A percentile compares a stretch with the other conserved stretches of the same genome.
These are phyloP conservation scores for Orbilia ellipsospora DNA, from an alignment of 2,329 filamentous ascomycete species.

Conservation along the genomic window DNA sequence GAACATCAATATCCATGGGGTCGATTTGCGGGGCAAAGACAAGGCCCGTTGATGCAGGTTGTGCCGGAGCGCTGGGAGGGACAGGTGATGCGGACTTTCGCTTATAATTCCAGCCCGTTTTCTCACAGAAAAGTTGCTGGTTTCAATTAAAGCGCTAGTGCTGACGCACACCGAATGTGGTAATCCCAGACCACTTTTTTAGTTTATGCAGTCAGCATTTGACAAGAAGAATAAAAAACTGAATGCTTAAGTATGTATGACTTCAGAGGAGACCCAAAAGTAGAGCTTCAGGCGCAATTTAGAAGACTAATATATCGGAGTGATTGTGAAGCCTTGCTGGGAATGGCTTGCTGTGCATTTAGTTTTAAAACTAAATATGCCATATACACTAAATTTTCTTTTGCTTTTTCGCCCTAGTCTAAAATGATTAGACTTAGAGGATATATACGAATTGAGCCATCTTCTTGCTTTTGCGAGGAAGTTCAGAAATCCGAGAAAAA, in stretches of 20 bases:
- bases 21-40: conserved; percentile 29
- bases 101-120: conserved; percentile 15
- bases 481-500: conserved; percentile 36
- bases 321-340: neutral
- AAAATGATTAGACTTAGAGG: too few relatives aligned
- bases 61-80: conserved; percentile 32
- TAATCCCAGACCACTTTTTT: conserved; percentile 52
- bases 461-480: conserved; percentile 26
- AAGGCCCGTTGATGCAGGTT: conserved; percentile 21
- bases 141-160: conserved; percentile 47
- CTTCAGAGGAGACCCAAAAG: conserved; percentile 13
- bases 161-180: conserved; percentile 55
- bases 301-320: conserved; percentile 11
- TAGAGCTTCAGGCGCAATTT: conserved; percentile 31
- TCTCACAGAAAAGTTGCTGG: conserved; percentile 32
- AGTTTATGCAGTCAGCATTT: conserved; percentile 56
- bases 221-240: conserved; percentile 42
- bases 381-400: conserved; percentile 10
- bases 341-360: conserved; percentile 16
- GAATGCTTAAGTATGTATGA: conserved; percentile 3
- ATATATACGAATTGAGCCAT: neutral
- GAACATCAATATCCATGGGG: conserved; percentile 25
- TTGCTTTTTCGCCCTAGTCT: conserved; percentile 12
- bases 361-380: neutral
- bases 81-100: conserved; percentile 16